Conservation (phyloP, 148 eudicot genomes). For the Suaeda aralocaspica region DNA sequence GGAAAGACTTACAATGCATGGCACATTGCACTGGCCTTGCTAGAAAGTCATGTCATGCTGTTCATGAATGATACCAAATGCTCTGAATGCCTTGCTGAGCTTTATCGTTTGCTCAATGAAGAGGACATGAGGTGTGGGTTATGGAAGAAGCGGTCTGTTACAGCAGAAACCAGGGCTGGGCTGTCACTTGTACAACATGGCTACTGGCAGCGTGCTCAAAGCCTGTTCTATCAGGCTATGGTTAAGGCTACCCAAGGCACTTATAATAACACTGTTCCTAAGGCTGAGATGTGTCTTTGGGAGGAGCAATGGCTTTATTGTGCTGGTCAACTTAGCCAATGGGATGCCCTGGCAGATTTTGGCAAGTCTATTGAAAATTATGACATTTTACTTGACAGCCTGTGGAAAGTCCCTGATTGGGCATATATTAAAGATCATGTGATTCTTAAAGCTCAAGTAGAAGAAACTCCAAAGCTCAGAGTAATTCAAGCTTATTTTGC, state of each 20-base stretch:
- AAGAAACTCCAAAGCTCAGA: constrained; percentile 93
- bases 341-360: constrained; percentile 92
- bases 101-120: constrained; percentile 91
- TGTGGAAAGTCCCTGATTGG: constrained; percentile 99
- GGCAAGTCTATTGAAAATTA: constrained; percentile 90
- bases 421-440: constrained; percentile 80
- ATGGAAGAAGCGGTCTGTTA: constrained; percentile 89
- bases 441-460: constrained; percentile 94
- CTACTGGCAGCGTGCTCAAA: constrained; percentile 95
- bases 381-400: constrained; percentile 82
- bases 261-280: constrained; percentile 88
- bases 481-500: constrained; percentile 89
- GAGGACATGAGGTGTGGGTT: constrained; percentile 99
- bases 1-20: constrained; percentile 99
- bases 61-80: constrained; percentile 87
- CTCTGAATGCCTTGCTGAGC: constrained; percentile 96
- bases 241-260: constrained; percentile 97
- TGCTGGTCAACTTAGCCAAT: constrained; percentile 94
- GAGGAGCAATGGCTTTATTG: constrained; percentile 98
- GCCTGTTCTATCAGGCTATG: constrained; percentile 97
- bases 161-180: constrained; percentile 94
- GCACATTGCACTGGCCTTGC: constrained; percentile 91
- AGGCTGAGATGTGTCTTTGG: constrained; percentile 99
- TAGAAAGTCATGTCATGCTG: constrained; percentile 97
- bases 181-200: constrained; percentile 99